phyloP scores from a whole-genome alignment of 2,329 filamentous ascomycete genomes.

The Sporothrix brasiliensis region DNA sequence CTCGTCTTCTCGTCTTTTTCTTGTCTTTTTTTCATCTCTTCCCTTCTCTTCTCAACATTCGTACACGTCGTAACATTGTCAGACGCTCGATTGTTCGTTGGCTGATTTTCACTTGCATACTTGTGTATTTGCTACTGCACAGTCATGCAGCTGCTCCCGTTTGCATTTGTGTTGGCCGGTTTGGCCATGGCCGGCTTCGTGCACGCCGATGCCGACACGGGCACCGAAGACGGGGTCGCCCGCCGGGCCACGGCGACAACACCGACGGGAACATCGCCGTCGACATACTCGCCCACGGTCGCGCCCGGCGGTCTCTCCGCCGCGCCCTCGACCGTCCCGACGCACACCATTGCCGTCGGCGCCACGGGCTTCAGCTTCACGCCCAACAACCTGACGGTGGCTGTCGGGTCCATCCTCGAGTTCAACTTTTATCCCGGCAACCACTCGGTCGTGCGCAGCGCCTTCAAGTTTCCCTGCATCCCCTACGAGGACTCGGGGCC shows the following conservation, averaged over 20 bases:
- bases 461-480: constrained; percentile 63
- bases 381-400: constrained; percentile 44
- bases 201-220: background rate
- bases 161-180: background rate
- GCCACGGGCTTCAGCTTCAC: constrained; percentile 43
- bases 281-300: background rate
- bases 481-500: constrained; percentile 59
- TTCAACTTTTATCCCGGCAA: constrained; percentile 66
- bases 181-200: background rate
- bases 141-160: background rate
- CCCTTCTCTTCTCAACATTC: background rate
- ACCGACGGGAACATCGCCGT: background rate
- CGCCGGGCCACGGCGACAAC: background rate
- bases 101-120: background rate
- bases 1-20: background rate
- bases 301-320: background rate
- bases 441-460: constrained; percentile 66
- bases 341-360: constrained; percentile 29
- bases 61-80: background rate
- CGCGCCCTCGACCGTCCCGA: constrained; percentile 12
- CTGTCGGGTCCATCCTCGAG: constrained; percentile 55
- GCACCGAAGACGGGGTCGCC: background rate
- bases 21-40: background rate
- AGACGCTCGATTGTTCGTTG: too few relatives aligned
- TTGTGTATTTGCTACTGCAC: too few relatives aligned